Percentiles rank a stretch among this genome's conserved stretches.
Conservation (phyloP, 306 rosid species). For the Cucurbita maxima region DNA sequence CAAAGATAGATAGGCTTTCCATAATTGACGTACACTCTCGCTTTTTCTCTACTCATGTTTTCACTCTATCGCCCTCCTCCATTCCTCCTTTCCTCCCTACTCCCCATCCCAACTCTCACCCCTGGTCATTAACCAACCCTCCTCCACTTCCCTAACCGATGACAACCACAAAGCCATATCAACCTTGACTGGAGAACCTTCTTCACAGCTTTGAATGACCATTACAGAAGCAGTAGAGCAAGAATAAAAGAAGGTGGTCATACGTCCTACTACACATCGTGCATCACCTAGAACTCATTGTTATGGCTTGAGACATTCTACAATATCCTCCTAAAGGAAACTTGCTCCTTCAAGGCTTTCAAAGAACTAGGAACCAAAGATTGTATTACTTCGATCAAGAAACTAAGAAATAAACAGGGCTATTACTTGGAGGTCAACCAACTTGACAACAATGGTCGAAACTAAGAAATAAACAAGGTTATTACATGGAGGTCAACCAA, state of each 20-base stretch:
- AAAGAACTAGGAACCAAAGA: background rate
- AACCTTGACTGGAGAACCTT: background rate
- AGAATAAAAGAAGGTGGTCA: background rate
- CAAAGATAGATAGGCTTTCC: background rate
- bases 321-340: background rate
- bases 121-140: background rate
- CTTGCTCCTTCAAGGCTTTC: background rate
- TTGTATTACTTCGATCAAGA: background rate
- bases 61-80: background rate
- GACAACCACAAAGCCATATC: background rate
- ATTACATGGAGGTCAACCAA: too few relatives aligned
- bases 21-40: background rate
- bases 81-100: background rate
- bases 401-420: background rate
- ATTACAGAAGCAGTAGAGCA: background rate
- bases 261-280: background rate
- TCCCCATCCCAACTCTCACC: background rate
- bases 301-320: background rate
- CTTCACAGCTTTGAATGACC: background rate
- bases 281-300: background rate
- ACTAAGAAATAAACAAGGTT: background rate
- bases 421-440: too few relatives aligned
- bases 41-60: background rate
- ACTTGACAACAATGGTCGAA: too few relatives aligned
- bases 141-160: background rate